phyloP scores from a whole-genome alignment of 1,284 basidiomycete genomes.

The Fomitiporia mediterranea region DNA sequence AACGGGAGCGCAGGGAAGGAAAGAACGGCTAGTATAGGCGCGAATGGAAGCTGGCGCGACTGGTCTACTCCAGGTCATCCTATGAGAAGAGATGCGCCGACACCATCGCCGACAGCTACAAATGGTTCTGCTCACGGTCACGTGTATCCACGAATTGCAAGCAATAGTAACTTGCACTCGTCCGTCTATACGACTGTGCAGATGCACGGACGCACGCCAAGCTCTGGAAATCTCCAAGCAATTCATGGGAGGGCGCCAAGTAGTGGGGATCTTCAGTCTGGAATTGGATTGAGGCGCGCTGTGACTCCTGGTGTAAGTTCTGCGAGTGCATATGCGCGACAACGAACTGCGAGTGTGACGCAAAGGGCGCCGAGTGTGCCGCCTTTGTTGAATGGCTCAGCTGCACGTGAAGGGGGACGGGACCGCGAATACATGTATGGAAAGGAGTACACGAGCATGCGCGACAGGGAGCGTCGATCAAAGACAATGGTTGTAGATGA shows the following conservation, averaged over 20 bases:
- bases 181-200: not conserved
- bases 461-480: not conserved
- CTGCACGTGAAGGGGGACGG: not conserved
- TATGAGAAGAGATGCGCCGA: not conserved
- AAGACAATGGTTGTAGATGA: slow-evolving; percentile 17
- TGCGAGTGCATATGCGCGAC: slow-evolving; percentile 15
- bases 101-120: not conserved
- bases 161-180: slow-evolving; percentile 6
- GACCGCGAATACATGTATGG: not conserved
- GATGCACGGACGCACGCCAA: slow-evolving; percentile 2
- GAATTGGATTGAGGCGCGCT: not conserved
- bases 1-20: slow-evolving; percentile 4
- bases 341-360: not conserved
- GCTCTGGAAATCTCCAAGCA: slow-evolving; percentile 6
- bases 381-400: not conserved
- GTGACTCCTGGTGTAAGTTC: slow-evolving; percentile 12
- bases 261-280: not conserved
- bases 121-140: not conserved
- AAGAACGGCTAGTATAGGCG: not conserved
- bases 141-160: not conserved
- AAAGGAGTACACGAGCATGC: not conserved
- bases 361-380: slow-evolving; percentile 1
- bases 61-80: slow-evolving; percentile 7
- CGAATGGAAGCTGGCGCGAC: slow-evolving; percentile 17
- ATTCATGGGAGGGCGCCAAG: not conserved